phyloP scores from a whole-genome alignment of 1,139 yeast genomes.

The Protomyces inundatus region DNA sequence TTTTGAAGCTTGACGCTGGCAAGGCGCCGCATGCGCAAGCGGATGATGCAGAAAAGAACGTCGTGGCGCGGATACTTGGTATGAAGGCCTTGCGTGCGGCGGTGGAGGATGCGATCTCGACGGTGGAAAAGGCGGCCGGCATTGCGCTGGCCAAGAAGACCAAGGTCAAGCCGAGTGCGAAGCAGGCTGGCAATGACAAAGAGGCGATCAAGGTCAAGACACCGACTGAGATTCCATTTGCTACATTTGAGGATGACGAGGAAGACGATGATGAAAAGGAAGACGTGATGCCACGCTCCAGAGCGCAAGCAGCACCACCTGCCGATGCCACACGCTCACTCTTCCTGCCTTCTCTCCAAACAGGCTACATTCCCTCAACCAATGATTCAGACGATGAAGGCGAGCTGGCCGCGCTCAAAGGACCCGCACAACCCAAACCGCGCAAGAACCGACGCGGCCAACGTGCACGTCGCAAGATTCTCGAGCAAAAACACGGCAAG shows the following conservation, averaged over 20 bases:
- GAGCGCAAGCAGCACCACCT: slow-evolving; percentile 23
- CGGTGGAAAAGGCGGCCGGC: slow-evolving; percentile 46
- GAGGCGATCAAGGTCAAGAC: background rate
- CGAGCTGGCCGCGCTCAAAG: slow-evolving; percentile 29
- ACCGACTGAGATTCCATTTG: background rate
- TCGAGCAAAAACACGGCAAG: slow-evolving; percentile 85
- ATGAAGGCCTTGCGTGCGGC: slow-evolving; percentile 47
- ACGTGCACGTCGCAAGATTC: slow-evolving; percentile 90
- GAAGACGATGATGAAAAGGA: slow-evolving; percentile 38
- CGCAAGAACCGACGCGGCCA: slow-evolving; percentile 92
- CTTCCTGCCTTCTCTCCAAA: slow-evolving; percentile 26
- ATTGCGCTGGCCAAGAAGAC: background rate
- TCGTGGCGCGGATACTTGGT: slow-evolving; percentile 58
- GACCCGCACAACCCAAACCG: slow-evolving; percentile 39
- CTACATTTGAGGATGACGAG: slow-evolving; percentile 47
- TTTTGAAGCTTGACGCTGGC: slow-evolving; percentile 24
- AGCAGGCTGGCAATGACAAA: background rate
- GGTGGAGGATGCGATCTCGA: slow-evolving; percentile 50
- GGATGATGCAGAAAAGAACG: slow-evolving; percentile 27
- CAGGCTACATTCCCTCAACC: slow-evolving; percentile 26
- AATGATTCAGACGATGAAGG: slow-evolving; percentile 31
- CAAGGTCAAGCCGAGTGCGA: background rate
- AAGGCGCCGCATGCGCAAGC: slow-evolving; percentile 20
- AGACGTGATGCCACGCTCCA: slow-evolving; percentile 35
- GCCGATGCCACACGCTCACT: slow-evolving; percentile 23